phyloP scores from a whole-genome alignment of 306 rosid species.

The Oemleria cerasiformis region DNA sequence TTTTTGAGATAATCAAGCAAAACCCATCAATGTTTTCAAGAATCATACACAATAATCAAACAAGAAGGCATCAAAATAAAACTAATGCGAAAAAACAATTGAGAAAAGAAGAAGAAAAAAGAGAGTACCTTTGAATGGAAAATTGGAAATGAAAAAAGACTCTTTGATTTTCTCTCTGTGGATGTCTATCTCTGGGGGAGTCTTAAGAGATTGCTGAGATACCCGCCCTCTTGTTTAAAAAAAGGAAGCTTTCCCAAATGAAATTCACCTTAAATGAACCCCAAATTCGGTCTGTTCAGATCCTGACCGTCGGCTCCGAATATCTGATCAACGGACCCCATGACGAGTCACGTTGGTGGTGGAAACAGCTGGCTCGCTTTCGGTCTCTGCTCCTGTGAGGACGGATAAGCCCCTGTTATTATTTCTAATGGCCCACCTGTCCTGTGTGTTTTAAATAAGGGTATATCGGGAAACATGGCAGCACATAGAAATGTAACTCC shows the following conservation, averaged over 20 bases:
- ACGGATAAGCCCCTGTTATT: slow-evolving; percentile 22
- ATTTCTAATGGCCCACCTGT: slow-evolving; percentile 14
- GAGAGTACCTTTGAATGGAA: slow-evolving; percentile 43
- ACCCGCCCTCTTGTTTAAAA: slow-evolving; percentile 58
- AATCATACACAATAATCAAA: not conserved
- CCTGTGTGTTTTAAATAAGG: slow-evolving; percentile 11
- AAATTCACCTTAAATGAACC: slow-evolving; percentile 55
- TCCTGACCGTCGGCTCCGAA: slow-evolving; percentile 47
- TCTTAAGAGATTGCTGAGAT: slow-evolving; percentile 27
- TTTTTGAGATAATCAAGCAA: slow-evolving; percentile 18
- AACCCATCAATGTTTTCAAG: not conserved
- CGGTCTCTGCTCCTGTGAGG: slow-evolving; percentile 16
- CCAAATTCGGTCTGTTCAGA: slow-evolving; percentile 39
- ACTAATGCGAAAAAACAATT: not conserved
- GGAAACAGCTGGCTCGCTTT: slow-evolving; percentile 77
- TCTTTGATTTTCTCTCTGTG: not conserved
- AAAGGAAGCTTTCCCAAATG: slow-evolving; percentile 42
- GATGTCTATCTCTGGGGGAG: slow-evolving; percentile 4
- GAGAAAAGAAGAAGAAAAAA: not conserved
- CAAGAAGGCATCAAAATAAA: not conserved
- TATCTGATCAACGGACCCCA: slow-evolving; percentile 42
- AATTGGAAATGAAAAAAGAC: slow-evolving; percentile 16
- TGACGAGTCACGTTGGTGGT: slow-evolving; percentile 47
- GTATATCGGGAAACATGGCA: slow-evolving; percentile 8
- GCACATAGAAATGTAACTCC: not conserved